Base-by-base conservation (phyloP, 352 stramenopile genomes). In the Phytophthora pluvialis region DNA sequence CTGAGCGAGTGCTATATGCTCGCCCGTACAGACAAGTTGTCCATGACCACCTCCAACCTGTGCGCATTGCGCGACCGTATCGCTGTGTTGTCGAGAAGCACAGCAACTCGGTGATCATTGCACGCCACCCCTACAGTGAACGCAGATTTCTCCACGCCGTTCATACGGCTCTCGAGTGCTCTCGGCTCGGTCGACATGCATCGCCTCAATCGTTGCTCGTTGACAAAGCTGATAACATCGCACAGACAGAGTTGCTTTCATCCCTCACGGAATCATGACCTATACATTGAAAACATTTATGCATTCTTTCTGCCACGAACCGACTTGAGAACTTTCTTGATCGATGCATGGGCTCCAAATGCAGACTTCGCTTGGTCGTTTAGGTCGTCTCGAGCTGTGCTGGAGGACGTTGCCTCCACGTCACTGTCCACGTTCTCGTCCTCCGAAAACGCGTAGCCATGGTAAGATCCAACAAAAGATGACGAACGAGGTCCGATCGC, bases 391-490 rank as follows among this genome's bases (percentile, higher is more conserved):
- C 59, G 65, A 33, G 47, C 33, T 35, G 61, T 70, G 25, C 42
- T 78, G 44, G 52, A 75, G n/a, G 61, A 72, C n/a, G 73, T 73
- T 59, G 71, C 70, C 52, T 89, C 81, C 0, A 89, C 72, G 26
- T 89, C 80, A 43, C 80, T 91, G 48, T 91, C 79, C 6, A 89
- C 74, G 39, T 89, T 85, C 29, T 93, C 85, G 25, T 91, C 80
- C 57, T 93, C 81, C 5, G 85, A 91, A 60, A 93, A 93, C 3
- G 85, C 85, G 44, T 93, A 93, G 8, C 85, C 85, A 55, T 89
- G 82, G 53, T 93, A 93, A 45, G 52, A 63, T 5, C 44, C 45
- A 45, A 55, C 52, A 35, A 63, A 60, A 8, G 65, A 70, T 42
- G 51, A 65, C 25, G 45, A 56, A 26, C 44, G 45, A 9, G n/a